These are phyloP conservation scores for Mycotypha africana DNA, from an alignment of 371 early-diverging fungal species.

Conservation along the genomic window DNA sequence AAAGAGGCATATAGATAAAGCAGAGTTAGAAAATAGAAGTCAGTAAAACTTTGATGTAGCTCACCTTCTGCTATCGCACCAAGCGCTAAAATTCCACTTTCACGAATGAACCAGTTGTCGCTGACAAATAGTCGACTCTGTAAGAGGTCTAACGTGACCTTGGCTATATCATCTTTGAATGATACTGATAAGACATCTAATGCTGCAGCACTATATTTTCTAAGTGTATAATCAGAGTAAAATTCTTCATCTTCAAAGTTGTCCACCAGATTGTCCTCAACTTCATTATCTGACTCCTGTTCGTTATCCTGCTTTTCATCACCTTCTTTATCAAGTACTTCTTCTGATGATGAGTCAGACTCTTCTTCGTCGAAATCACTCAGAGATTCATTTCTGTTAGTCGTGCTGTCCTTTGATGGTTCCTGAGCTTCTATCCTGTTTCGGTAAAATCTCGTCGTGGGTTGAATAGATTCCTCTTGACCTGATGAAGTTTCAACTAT, in stretches of 20 bases:
- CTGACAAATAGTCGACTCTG: constrained; percentile 63
- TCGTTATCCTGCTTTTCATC: constrained; percentile 6
- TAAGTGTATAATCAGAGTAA: constrained; percentile 80
- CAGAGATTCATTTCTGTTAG: background rate
- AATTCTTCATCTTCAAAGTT: constrained; percentile 75
- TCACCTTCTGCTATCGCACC: constrained; percentile 88
- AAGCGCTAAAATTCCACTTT: constrained; percentile 88
- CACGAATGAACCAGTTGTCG: constrained; percentile 77
- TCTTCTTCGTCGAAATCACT: constrained; percentile 10
- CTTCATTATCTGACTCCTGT: background rate
- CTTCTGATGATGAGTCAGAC: background rate
- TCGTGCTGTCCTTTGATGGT: constrained; percentile 35
- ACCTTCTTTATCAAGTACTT: constrained; percentile 4
- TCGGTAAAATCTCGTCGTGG: constrained; percentile 80
- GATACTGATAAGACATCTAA: constrained; percentile 79
- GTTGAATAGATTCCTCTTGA: constrained; percentile 79
- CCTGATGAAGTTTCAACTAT: constrained; percentile 25
- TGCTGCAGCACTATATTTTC: constrained; percentile 90
- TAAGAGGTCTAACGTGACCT: constrained; percentile 59
- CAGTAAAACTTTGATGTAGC: background rate
- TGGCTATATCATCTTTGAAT: constrained; percentile 66
- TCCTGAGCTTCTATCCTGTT: too few species aligned
- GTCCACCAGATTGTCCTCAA: constrained; percentile 21
- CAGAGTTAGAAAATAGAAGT: background rate
- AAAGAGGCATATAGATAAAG: too few species aligned